Conservation (phyloP, 2,329 filamentous ascomycete genomes). For the Phyllosticta citrichinensis region DNA sequence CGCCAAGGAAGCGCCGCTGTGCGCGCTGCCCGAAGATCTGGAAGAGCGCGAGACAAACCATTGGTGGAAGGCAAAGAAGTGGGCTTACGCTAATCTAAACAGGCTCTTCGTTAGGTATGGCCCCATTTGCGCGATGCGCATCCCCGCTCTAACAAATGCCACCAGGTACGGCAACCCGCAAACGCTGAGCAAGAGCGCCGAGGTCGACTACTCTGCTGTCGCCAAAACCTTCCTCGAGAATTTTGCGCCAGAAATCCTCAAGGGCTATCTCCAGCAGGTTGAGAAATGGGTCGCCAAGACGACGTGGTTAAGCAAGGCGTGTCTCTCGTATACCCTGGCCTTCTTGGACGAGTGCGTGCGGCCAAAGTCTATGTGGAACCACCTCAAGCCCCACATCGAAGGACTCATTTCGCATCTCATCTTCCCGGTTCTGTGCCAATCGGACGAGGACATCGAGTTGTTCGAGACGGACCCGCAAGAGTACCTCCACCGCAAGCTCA, state of each 20-base stretch:
- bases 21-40: conserved; percentile 66
- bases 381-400: conserved; percentile 86
- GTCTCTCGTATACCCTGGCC: conserved; percentile 83
- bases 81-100: conserved; percentile 97
- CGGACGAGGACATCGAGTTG: conserved; percentile 82
- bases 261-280: conserved; percentile 86
- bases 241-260: conserved; percentile 91
- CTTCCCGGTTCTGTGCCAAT: conserved; percentile 89
- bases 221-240: conserved; percentile 84
- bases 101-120: conserved; percentile 77
- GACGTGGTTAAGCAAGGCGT: conserved; percentile 88
- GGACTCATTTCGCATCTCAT: conserved; percentile 89
- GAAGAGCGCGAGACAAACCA: conserved; percentile 87
- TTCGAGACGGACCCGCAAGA: conserved; percentile 93
- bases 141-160: neutral
- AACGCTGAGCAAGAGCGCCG: conserved; percentile 62
- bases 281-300: conserved; percentile 97
- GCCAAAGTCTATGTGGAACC: conserved; percentile 92
- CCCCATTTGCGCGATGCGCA: conserved; percentile 11
- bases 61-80: conserved; percentile 99
- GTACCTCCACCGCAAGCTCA: conserved; percentile 93
- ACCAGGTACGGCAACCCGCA: conserved; percentile 79
- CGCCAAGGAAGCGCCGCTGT: conserved; percentile 70
- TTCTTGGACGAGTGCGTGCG: conserved; percentile 97
- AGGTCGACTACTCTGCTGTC: conserved; percentile 67